Evolutionary conservation across 139 green algal species (phyloP).

Genomic region (Mesotaenium endlicherianum): DNA sequence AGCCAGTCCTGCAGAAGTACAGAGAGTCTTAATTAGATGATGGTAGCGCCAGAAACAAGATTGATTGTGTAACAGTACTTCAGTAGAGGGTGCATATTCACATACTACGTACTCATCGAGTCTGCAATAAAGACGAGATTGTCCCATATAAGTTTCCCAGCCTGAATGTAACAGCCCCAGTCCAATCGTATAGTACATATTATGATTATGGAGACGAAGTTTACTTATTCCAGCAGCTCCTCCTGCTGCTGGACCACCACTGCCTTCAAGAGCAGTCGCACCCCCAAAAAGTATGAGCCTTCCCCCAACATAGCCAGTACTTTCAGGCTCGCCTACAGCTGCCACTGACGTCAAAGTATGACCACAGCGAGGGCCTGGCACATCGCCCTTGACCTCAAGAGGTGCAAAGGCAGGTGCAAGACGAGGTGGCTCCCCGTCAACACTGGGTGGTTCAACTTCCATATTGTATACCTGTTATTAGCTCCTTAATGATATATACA

Average conservation of each 20-base stretch:
- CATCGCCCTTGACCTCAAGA: slow-evolving; percentile 3
- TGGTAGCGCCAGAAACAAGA: neutral
- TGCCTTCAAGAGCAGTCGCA: slow-evolving; percentile 44
- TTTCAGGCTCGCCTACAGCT: slow-evolving; percentile 36
- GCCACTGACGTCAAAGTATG: slow-evolving; percentile 45
- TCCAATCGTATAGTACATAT: too few relatives aligned
- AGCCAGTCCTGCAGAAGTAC: slow-evolving; percentile 23
- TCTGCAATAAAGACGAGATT: too few relatives aligned
- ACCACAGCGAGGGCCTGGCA: slow-evolving; percentile 28
- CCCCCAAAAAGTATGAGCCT: slow-evolving; percentile 49
- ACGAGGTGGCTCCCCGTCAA: slow-evolving; percentile 17
- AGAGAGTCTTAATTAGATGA: neutral
- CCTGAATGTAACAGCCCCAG: too few relatives aligned
- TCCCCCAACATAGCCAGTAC: slow-evolving; percentile 14
- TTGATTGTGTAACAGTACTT: neutral
- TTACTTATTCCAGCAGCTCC: slow-evolving; percentile 45
- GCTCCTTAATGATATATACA: too few relatives aligned
- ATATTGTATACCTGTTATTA: too few relatives aligned
- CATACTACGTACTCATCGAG: neutral
- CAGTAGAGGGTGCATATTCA: neutral
- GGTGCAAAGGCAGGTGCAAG: slow-evolving; percentile 7
- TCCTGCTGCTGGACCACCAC: slow-evolving; percentile 15
- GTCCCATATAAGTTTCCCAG: too few relatives aligned
- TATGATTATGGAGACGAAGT: neutral
- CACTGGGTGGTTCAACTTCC: neutral